These are phyloP conservation scores for Metarhizium brunneum DNA, from an alignment of 2,329 filamentous ascomycete genomes.

Conservation along the genomic window DNA sequence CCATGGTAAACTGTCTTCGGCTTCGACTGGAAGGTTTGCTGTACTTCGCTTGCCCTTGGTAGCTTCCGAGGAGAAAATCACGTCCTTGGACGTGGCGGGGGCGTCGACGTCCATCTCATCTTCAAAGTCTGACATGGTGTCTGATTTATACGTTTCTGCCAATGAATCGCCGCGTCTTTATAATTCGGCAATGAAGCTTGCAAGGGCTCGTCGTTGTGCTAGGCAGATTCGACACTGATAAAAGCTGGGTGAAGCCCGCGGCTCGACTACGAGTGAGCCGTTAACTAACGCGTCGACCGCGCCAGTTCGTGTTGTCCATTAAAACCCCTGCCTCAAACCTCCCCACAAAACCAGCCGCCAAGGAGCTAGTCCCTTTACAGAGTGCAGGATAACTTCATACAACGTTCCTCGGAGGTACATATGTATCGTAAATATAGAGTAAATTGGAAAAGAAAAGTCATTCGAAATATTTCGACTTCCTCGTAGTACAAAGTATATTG, in stretches of 20 bases:
- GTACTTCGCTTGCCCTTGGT: slow-evolving; percentile 86
- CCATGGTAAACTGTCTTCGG: slow-evolving; percentile 92
- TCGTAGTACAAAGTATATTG: no score
- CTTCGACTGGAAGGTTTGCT: slow-evolving; percentile 87
- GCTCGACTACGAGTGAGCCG: background rate
- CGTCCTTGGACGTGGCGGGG: slow-evolving; percentile 35
- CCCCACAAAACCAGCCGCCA: background rate
- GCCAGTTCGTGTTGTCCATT: background rate
- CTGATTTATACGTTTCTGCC: no score
- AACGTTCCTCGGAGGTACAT: no score
- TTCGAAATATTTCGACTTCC: no score
- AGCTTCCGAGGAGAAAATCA: slow-evolving; percentile 64
- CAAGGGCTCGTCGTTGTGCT: background rate
- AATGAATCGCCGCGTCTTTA: background rate
- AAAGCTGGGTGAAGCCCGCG: background rate
- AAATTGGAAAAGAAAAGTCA: no score
- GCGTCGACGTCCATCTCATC: slow-evolving; percentile 54
- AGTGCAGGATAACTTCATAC: no score
- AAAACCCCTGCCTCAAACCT: background rate
- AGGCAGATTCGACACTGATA: background rate
- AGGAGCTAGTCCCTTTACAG: no score
- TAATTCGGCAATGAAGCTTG: background rate
- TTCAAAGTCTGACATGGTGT: slow-evolving; percentile 47
- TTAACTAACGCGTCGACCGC: slow-evolving; percentile 1
- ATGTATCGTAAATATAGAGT: no score